Evolutionary conservation across 305 asterid genomes (phyloP), one percentile per base, ranked within the genome.

Genomic region (Solanum chacoense): DNA sequence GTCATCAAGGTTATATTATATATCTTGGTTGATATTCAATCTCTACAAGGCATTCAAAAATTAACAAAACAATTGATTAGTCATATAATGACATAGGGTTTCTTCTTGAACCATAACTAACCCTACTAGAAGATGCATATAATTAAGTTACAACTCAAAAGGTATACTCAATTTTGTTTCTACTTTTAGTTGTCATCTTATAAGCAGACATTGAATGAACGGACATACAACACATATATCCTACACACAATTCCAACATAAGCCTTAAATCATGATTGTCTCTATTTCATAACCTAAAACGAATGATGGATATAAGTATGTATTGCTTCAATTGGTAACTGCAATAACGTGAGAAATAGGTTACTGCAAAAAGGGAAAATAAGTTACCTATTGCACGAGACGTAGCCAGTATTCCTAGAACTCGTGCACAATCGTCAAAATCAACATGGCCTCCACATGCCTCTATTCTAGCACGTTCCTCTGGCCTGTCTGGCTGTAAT

Each of bases 321-420:
- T 65, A 20, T 8, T 72, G 28, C 11, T n/a, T 20, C 11, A 37
- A 88, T 38, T 59, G 18, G 26, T 8, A 63, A 80, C 35, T 20
- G 8, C 12, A 37, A 38, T 3, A 35, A 63, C 14, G 86, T 10
- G 34, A 79, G 67, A 40, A 78, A 40, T 7, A 40, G 36, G 36
- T 14, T 40, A 8, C 37, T 37, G 85, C n/a, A 34, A 26, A 14
- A 80, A 24, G 67, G 16, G 91, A 37, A 84, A 87, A 92, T 8
- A 22, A 26, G 84, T 94, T 94, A 36, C 95, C 96, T 73, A 95
- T 92, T 32, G 98, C 93, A 22, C 96, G 92, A 69, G 96, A 90
- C 92, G 92, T 93, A 0, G 94, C 94, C 14, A 95, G 87, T 67
- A 95, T 75, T 36, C 98, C 95, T 89, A 90, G 87, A 85, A 95